A percentile compares a stretch with the other conserved stretches of the same genome.
These are phyloP conservation scores for Paecilomyces dactylethromorphus DNA, from an alignment of 2,329 filamentous ascomycete species.

Conservation along the genomic window DNA sequence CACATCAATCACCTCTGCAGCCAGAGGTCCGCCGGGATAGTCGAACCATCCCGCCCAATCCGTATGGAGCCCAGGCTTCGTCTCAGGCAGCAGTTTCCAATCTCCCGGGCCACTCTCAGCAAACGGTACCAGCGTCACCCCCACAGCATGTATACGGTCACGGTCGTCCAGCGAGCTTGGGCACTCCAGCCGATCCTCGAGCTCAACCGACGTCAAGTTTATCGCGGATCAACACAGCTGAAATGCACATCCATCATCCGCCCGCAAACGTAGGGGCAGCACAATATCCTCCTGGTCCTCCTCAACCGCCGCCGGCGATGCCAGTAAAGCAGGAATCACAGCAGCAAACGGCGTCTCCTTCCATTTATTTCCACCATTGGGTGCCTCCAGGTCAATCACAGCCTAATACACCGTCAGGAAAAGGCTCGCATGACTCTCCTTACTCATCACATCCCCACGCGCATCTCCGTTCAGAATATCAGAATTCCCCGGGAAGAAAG, in stretches of 20 bases:
- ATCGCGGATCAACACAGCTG: slow-evolving; percentile 34
- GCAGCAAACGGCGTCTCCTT: slow-evolving; percentile 60
- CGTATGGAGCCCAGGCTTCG: slow-evolving; percentile 24
- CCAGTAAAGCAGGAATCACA: slow-evolving; percentile 49
- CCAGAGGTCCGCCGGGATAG: slow-evolving; percentile 21
- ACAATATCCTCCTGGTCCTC: slow-evolving; percentile 24
- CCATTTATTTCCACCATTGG: slow-evolving; percentile 90
- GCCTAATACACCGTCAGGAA: slow-evolving; percentile 69
- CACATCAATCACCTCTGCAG: slow-evolving; percentile 14
- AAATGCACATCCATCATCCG: slow-evolving; percentile 33
- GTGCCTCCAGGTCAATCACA: slow-evolving; percentile 68
- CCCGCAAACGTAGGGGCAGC: slow-evolving; percentile 18
- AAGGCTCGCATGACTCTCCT: slow-evolving; percentile 49
- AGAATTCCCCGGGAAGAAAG: slow-evolving; percentile 70
- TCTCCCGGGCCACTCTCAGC: slow-evolving; percentile 11
- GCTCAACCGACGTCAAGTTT: slow-evolving; percentile 12
- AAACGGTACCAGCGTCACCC: slow-evolving; percentile 13
- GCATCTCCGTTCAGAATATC: slow-evolving; percentile 52
- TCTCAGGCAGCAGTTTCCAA: slow-evolving; percentile 11
- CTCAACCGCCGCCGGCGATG: slow-evolving; percentile 44
- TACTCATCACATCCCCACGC: slow-evolving; percentile 40
- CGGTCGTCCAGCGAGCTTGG: slow-evolving; percentile 9
- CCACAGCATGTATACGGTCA: slow-evolving; percentile 13
- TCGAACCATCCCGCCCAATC: slow-evolving; percentile 28
- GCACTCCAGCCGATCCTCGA: slow-evolving; percentile 8